Conservation (phyloP, 139 green algal species). For the Pseudopediastrum boryanum region DNA sequence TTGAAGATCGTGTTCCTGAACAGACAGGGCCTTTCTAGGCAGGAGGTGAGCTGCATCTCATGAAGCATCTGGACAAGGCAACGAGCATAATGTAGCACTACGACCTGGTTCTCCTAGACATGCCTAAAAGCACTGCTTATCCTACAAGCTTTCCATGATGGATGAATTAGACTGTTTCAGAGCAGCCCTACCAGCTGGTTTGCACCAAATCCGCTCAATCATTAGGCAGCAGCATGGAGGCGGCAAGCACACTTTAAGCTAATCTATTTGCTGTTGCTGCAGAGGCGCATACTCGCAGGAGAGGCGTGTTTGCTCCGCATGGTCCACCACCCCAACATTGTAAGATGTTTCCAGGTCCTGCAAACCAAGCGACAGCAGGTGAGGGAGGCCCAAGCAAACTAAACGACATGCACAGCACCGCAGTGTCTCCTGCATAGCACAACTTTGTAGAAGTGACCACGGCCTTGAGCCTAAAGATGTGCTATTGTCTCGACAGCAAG, state of each 20-base stretch:
- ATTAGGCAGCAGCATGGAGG: neutral
- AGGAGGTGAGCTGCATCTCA: slow-evolving; percentile 29
- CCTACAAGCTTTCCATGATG: neutral
- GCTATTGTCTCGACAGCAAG: neutral
- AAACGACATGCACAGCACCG: neutral
- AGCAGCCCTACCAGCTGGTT: neutral
- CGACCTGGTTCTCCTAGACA: neutral
- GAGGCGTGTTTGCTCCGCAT: slow-evolving; percentile 45
- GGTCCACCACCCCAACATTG: slow-evolving; percentile 48
- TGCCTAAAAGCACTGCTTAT: neutral
- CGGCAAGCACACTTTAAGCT: neutral
- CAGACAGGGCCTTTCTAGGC: slow-evolving; percentile 34
- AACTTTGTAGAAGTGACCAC: neutral
- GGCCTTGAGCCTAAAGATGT: neutral
- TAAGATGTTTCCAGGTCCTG: slow-evolving; percentile 46
- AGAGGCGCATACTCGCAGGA: slow-evolving; percentile 35
- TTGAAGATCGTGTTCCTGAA: slow-evolving; percentile 56
- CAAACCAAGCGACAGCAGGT: slow-evolving; percentile 53
- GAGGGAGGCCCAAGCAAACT: neutral
- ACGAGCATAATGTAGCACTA: neutral
- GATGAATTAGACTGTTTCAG: neutral
- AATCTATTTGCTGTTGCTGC: neutral
- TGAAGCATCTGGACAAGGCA: neutral
- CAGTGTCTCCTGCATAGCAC: no score
- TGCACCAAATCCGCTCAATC: neutral